A percentile compares a stretch with the other conserved stretches of the same genome.
Evolutionary conservation across 1,139 yeast genomes (phyloP).

Genomic region (Blastobotrys proliferans): DNA sequence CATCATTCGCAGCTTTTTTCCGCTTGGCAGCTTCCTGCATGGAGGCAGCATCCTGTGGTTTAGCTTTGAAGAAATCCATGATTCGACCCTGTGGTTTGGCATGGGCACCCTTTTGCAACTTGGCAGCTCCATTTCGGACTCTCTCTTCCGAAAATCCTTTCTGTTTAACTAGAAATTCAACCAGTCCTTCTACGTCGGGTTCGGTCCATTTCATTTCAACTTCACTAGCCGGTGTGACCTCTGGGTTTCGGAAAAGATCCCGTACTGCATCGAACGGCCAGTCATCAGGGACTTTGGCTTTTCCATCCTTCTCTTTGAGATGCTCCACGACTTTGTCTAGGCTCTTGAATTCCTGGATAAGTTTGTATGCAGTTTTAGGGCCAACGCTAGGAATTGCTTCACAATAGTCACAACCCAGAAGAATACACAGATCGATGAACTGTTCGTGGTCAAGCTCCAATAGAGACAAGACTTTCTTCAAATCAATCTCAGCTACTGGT

Average conservation of each 20-base stretch:
- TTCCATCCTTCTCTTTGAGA: constrained; percentile 56
- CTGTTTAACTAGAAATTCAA: constrained; percentile 65
- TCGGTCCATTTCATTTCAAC: constrained; percentile 61
- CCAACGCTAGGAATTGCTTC: constrained; percentile 95
- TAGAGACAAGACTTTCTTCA: constrained; percentile 66
- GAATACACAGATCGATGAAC: constrained; percentile 85
- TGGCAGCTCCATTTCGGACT: constrained; percentile 80
- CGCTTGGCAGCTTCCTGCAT: constrained; percentile 29
- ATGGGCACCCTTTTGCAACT: constrained; percentile 77
- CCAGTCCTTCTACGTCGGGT: constrained; percentile 72
- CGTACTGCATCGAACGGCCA: constrained; percentile 95
- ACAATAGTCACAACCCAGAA: constrained; percentile 95
- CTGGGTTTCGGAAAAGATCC: constrained; percentile 76
- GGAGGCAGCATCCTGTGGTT: constrained; percentile 42
- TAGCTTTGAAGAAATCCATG: constrained; percentile 83
- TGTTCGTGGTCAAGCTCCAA: constrained; percentile 66
- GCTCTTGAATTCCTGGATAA: constrained; percentile 79
- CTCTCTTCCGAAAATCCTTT: constrained; percentile 93
- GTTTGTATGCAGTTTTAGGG: constrained; percentile 86
- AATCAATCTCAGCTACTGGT: constrained; percentile 82
- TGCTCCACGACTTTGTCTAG: constrained; percentile 72
- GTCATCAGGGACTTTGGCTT: constrained; percentile 82
- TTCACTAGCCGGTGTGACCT: constrained; percentile 57
- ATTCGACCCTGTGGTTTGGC: constrained; percentile 86
- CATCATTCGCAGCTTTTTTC: constrained; percentile 24